Base-by-base conservation (phyloP, 2,329 filamentous ascomycete species). In the Cephalotrichum gorgonifer region DNA sequence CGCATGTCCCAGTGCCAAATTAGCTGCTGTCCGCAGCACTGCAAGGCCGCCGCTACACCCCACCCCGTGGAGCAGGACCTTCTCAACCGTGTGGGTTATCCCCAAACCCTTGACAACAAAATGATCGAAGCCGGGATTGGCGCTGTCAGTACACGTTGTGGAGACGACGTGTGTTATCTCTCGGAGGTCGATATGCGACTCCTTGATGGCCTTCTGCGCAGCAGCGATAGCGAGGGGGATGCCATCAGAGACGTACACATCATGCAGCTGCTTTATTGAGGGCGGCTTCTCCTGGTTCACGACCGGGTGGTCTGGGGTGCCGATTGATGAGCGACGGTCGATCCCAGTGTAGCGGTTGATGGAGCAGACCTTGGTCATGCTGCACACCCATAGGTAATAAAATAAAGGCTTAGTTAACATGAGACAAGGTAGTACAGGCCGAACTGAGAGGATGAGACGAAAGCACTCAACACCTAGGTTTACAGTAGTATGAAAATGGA, bases 121-220 rank as follows among this genome's bases (percentile, higher is more conserved):
- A 60, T 84, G 78, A 55, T 85, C 82, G 58, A 79, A 85, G 2
- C 81, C 81, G 0, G 81, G 81, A 58, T 85, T 85, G 15, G 80
- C 79, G 54, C 79, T 83, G 59, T 85, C 78, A 8, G 81, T 86
- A 59, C 82, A 85, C 5, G 81, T 85, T 1, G 80, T 83, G 23
- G 79, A 76, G 8, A 86, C 79, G 38, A 84, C 70, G 56, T 86
- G 82, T 3, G 81, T 86, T 53, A 86, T 79, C 47, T 79, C 66
- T 3, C 59, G 58, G 0, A 71, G 59, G 39, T 72, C 68, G 39
- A 81, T 60, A 15, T 68, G 65, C 5, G 78, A 75, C 59, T 81
- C 78, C 7, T 66, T 62, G 9, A 81, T 66, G 5, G 78, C 79
- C 59, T 78, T 77, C 25, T 67, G 65, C 22, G 75, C 68, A 2